These are phyloP conservation scores for Colletotrichum sp. DNA, from an alignment of 2,329 filamentous ascomycete species.

Conservation along the genomic window DNA sequence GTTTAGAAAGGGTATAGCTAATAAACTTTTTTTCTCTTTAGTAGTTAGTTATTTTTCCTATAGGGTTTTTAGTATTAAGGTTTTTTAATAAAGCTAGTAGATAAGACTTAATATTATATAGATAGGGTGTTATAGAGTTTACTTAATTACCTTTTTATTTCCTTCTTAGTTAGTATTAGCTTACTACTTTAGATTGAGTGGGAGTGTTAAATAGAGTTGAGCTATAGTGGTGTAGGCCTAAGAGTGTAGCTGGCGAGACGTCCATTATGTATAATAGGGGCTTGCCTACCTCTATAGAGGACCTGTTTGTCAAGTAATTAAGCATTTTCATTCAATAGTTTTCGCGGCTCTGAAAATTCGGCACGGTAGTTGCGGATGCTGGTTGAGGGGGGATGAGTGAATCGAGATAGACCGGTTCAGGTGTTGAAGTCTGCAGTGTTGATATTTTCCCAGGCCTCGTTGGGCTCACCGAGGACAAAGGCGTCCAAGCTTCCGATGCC, in stretches of 20 bases:
- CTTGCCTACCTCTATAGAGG: too few relatives aligned
- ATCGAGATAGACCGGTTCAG: not conserved
- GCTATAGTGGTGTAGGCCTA: too few relatives aligned
- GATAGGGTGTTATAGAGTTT: not conserved
- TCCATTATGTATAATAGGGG: too few relatives aligned
- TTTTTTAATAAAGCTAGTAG: not conserved
- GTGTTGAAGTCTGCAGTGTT: not conserved
- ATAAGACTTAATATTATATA: not conserved
- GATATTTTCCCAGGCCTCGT: not conserved
- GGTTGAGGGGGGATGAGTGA: not conserved
- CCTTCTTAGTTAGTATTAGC: too few relatives aligned
- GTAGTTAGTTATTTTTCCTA: not conserved
- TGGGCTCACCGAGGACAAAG: not conserved
- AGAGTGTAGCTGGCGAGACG: fast-evolving
- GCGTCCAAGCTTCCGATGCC: not conserved
- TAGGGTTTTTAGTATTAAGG: not conserved
- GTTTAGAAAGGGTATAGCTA: not conserved
- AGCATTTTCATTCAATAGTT: too few relatives aligned
- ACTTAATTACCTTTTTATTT: too few relatives aligned
- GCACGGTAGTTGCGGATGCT: not conserved
- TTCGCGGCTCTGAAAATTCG: not conserved
- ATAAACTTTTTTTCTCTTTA: not conserved
- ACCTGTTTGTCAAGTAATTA: too few relatives aligned
- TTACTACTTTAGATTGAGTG: too few relatives aligned
- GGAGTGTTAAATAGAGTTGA: too few relatives aligned